Conservation (phyloP, 148 eudicot species). For the Camellia sinensis region DNA sequence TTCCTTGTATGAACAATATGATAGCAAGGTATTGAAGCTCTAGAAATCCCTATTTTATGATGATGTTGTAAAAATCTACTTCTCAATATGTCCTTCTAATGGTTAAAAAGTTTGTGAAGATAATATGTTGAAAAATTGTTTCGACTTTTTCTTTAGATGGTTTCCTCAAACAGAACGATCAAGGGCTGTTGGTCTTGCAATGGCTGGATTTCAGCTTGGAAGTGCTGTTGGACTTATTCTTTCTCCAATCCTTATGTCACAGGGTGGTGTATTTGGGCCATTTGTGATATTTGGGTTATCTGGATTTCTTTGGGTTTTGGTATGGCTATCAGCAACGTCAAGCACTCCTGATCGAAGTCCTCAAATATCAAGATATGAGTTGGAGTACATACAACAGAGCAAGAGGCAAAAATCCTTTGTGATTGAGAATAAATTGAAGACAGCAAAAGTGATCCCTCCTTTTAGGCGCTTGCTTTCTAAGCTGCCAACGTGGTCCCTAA, state of each 20-base stretch:
- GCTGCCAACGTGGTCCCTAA: conserved; percentile 83
- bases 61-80: neutral
- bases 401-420: conserved; percentile 32
- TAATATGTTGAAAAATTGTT: conserved; percentile 16
- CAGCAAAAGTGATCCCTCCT: conserved; percentile 63
- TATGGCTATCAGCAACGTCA: conserved; percentile 90
- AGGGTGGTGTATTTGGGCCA: conserved; percentile 83
- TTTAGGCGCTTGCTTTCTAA: conserved; percentile 70
- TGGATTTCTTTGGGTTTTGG: conserved; percentile 91
- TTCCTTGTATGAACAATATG: conserved; percentile 96
- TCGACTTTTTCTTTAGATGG: conserved; percentile 56
- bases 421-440: conserved; percentile 31
- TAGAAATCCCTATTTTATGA: neutral
- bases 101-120: neutral
- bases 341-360: conserved; percentile 72
- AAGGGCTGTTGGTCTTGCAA: conserved; percentile 91
- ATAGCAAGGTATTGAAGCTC: conserved; percentile 55
- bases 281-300: conserved; percentile 89
- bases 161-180: conserved; percentile 82
- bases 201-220: conserved; percentile 97
- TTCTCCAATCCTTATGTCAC: conserved; percentile 91
- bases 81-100: neutral
- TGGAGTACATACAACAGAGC: conserved; percentile 55
- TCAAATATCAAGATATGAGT: conserved; percentile 73
- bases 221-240: conserved; percentile 89